Base-by-base conservation (phyloP, 1,284 basidiomycete species). In the Puccinia novopanici region DNA sequence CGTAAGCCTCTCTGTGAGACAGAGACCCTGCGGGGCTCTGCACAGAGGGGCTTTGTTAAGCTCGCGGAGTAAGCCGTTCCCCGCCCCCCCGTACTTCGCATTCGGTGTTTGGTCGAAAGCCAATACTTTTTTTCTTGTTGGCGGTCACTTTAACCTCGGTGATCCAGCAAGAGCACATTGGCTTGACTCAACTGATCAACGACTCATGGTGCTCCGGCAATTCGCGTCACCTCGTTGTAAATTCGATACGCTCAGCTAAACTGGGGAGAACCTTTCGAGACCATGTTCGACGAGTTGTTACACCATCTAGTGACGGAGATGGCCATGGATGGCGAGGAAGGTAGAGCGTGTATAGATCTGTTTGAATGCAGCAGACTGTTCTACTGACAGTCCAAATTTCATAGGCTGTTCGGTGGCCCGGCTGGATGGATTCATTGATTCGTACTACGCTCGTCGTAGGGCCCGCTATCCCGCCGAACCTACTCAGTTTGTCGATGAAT, bases 321-420 rank as follows among this genome's bases (percentile, higher is more conserved):
- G 78, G 78, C 78, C 45, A 80, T 80, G 78, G 78, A 80, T 80
- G 78, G 78, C 37, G 78, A 80, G 24, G 78, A 80, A 80, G 78
- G 78, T 65, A n/a, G 24, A 42, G 54, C 48, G 4, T 61, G 8
- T 42, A 40, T 65, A 24, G 24, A 45, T 3, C 52, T 37, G 12
- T 63, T 67, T 65, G 0, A 9, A 48, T 27, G 50, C 15, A 19
- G 13, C 24, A 27, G 19, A 37, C 30, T 70, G 52, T 24, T 67
- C 34, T 13, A 55, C 68, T 80, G 55, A 79, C 55, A 48, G 15
- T 67, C 17, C 22, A 22, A 27, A 8, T 63, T 22, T 67, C 19
- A 10, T 30, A 80, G 78, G 78, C 27, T 80, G 78, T 34, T 80
- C 70, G 27, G 71, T 80, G 12, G 68, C 78, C 27, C 68, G 78